phyloP scores from a whole-genome alignment of 2,329 filamentous ascomycete genomes.

The Alternaria hordeiaustralica region DNA sequence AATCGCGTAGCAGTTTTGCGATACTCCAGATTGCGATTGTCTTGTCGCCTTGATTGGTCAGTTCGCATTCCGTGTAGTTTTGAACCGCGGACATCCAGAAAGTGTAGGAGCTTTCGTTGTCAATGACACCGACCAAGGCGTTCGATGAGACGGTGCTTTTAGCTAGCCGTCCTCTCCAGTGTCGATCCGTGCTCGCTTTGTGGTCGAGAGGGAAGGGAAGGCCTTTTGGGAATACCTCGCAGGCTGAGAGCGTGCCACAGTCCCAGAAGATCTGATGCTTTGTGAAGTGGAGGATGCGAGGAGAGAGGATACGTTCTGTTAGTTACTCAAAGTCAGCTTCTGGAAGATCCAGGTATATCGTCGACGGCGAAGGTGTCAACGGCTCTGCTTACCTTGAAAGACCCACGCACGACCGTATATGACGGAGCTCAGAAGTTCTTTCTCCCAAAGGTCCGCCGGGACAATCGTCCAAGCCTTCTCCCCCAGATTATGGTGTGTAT shows the following conservation, averaged over 20 bases:
- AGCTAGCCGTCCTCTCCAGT: neutral
- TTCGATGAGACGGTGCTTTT: neutral
- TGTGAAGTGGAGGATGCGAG: conserved; percentile 22
- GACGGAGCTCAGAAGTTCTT: neutral
- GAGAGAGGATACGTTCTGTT: conserved; percentile 23
- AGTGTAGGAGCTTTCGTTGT: neutral
- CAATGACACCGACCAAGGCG: neutral
- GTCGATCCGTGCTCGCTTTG: neutral
- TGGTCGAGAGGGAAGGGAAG: neutral
- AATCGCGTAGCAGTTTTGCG: conserved; percentile 32
- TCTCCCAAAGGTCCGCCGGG: conserved; percentile 7
- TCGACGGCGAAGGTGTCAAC: too few species aligned
- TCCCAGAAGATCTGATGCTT: conserved; percentile 29
- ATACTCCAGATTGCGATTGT: conserved; percentile 31
- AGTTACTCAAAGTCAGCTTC: neutral
- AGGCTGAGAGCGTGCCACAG: conserved; percentile 17
- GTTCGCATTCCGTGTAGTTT: conserved; percentile 27
- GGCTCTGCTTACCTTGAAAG: conserved; percentile 20
- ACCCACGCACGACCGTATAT: conserved; percentile 19
- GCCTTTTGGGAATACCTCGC: conserved; percentile 8
- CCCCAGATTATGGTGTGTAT: neutral
- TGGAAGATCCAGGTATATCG: too few species aligned
- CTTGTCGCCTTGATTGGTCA: conserved; percentile 31
- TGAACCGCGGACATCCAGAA: conserved; percentile 29
- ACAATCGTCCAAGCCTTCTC: neutral